Percentiles rank a stretch among this genome's conserved stretches.
These are phyloP conservation scores for Penstemon newberryi DNA, from an alignment of 257 asterid species.

Conservation along the genomic window DNA sequence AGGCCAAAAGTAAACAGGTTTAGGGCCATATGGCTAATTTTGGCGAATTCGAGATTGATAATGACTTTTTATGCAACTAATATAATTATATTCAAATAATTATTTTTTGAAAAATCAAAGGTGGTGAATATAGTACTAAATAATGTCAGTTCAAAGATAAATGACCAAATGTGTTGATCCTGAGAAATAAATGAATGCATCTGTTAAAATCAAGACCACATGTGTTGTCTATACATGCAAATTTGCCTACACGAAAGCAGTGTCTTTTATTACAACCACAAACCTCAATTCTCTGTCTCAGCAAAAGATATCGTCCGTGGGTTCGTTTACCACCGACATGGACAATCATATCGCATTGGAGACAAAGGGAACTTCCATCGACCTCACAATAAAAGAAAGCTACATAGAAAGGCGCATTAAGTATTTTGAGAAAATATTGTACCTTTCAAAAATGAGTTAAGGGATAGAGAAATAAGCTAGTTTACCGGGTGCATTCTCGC, in stretches of 20 bases:
- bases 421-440: constrained; percentile 22
- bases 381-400: constrained; percentile 97
- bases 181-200: no score
- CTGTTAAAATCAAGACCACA: no score
- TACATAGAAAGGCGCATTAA: constrained; percentile 37
- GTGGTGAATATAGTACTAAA: no score
- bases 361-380: constrained; percentile 94
- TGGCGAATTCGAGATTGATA: no score
- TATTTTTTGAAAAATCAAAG: no score
- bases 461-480: constrained; percentile 28
- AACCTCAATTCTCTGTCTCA: constrained; percentile 97
- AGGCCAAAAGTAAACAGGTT: no score
- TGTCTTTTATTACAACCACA: constrained; percentile 37
- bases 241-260: background rate
- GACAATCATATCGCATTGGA: constrained; percentile 89
- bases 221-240: no score
- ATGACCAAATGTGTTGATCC: no score
- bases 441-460: constrained; percentile 21
- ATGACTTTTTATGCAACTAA: no score
- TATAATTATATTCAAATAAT: no score
- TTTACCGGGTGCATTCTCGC: constrained; percentile 91
- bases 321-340: constrained; percentile 99
- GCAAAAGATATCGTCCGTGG: constrained; percentile 82
- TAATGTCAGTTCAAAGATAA: no score
- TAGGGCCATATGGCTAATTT: no score